These are phyloP conservation scores for Hydnum rufescens DNA, from an alignment of 768 basidiomycete genomes.

Conservation along the genomic window DNA sequence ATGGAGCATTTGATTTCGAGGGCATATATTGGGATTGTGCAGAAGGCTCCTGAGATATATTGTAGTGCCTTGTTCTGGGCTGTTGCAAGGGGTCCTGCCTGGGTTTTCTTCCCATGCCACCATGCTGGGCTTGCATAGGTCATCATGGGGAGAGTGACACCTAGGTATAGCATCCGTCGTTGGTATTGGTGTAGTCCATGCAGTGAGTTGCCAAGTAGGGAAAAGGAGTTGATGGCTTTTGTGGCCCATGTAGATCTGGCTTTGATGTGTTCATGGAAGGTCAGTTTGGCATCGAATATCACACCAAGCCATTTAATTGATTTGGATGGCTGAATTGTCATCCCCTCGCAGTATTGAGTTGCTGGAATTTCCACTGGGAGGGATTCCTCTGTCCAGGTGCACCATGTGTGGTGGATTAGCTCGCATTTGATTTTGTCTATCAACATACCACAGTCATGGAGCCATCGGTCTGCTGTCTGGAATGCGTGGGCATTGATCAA, in stretches of 20 bases:
- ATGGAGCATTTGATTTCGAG: conserved; percentile 16
- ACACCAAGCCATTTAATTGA: conserved; percentile 21
- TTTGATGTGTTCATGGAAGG: conserved; percentile 18
- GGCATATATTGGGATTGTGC: conserved; percentile 17
- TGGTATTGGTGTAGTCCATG: conserved; percentile 18
- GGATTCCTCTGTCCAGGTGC: too few relatives aligned
- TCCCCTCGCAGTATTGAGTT: too few relatives aligned
- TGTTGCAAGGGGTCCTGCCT: conserved; percentile 13
- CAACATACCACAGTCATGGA: neutral
- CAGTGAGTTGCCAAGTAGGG: conserved; percentile 20
- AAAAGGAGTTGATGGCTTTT: conserved; percentile 14
- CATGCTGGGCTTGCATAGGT: conserved; percentile 20
- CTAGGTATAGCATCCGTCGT: conserved; percentile 16
- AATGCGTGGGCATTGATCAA: neutral
- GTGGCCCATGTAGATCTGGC: conserved; percentile 13
- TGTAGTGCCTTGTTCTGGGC: conserved; percentile 18
- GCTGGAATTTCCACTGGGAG: too few relatives aligned
- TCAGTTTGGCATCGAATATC: conserved; percentile 18
- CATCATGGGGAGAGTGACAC: conserved; percentile 18
- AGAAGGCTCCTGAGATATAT: conserved; percentile 20
- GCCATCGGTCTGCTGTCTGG: conserved; percentile 2
- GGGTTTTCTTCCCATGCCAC: conserved; percentile 16
- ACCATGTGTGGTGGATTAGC: conserved; percentile 3
- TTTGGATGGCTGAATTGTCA: too few relatives aligned
- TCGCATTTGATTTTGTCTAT: conserved; percentile 4